Conservation (phyloP, 2,329 filamentous ascomycete genomes). For the Diaporthe helianthi region DNA sequence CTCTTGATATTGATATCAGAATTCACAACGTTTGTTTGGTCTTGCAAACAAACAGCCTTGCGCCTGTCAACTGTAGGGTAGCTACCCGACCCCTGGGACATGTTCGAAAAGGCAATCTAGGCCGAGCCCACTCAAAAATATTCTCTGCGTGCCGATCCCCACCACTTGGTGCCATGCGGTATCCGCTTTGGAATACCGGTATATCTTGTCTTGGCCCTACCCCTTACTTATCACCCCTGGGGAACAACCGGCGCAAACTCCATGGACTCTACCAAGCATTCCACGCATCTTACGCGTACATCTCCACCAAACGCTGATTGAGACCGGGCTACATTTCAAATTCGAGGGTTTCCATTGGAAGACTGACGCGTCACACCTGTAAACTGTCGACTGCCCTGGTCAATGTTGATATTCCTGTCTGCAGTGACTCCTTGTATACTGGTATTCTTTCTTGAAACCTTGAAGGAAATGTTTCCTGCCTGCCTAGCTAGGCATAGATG, state of each 20-base stretch:
- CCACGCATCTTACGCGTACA: neutral
- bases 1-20: neutral
- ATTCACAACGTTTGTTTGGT: neutral
- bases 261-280: neutral
- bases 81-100: neutral
- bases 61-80: neutral
- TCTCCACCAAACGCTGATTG: neutral
- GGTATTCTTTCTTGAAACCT: too few species aligned
- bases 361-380: neutral
- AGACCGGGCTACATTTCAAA: slow-evolving; percentile 3
- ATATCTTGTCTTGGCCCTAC: slow-evolving; percentile 1
- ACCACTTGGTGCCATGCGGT: neutral
- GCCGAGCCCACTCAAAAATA: neutral
- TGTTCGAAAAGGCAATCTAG: neutral
- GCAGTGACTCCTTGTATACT: neutral
- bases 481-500: neutral
- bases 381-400: neutral
- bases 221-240: neutral
- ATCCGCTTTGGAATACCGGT: slow-evolving; percentile 9
- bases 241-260: neutral
- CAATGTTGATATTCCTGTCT: neutral
- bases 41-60: neutral
- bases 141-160: neutral
- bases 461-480: neutral
- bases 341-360: neutral